Evolutionary conservation across 2,329 filamentous ascomycete species (phyloP).

Genomic region (Ophiosphaerella narmari): DNA sequence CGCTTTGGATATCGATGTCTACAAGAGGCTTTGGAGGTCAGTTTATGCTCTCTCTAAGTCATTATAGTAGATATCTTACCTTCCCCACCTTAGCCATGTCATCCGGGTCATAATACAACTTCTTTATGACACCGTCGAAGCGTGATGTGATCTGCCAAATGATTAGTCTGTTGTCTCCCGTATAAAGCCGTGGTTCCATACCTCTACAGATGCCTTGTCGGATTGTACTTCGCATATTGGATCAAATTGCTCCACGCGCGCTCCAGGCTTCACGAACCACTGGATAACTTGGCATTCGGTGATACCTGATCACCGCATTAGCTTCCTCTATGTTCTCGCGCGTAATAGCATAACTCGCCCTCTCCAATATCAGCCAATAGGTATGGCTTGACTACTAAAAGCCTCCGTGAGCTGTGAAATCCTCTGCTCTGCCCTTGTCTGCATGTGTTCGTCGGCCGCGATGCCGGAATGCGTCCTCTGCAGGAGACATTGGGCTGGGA

Average conservation of each 20-base stretch:
- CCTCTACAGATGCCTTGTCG: conserved; percentile 80
- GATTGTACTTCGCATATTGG: conserved; percentile 98
- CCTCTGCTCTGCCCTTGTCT: conserved; percentile 40
- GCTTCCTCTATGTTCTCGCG: not conserved
- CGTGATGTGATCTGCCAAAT: conserved; percentile 83
- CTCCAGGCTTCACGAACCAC: conserved; percentile 97
- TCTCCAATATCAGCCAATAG: conserved; percentile 85
- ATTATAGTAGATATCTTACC: conserved; percentile 39
- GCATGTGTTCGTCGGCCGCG: conserved; percentile 23
- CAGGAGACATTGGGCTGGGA: conserved; percentile 24
- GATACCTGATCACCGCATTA: conserved; percentile 66
- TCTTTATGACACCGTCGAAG: conserved; percentile 94
- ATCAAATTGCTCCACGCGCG: conserved; percentile 95
- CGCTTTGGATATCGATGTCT: conserved; percentile 90
- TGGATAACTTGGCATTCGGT: conserved; percentile 99
- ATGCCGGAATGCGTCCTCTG: conserved; percentile 29
- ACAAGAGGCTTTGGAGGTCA: conserved; percentile 70
- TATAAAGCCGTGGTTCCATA: conserved; percentile 24
- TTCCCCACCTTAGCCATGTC: conserved; percentile 94
- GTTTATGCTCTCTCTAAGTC: conserved; percentile 1
- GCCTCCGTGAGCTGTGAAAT: conserved; percentile 42
- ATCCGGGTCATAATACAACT: conserved; percentile 91
- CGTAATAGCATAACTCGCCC: conserved; percentile 55
- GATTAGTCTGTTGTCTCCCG: conserved; percentile 8
- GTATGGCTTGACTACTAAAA: conserved; percentile 72